phyloP scores from a whole-genome alignment of 2,329 filamentous ascomycete species.

The Ophiosphaerella korrae region DNA sequence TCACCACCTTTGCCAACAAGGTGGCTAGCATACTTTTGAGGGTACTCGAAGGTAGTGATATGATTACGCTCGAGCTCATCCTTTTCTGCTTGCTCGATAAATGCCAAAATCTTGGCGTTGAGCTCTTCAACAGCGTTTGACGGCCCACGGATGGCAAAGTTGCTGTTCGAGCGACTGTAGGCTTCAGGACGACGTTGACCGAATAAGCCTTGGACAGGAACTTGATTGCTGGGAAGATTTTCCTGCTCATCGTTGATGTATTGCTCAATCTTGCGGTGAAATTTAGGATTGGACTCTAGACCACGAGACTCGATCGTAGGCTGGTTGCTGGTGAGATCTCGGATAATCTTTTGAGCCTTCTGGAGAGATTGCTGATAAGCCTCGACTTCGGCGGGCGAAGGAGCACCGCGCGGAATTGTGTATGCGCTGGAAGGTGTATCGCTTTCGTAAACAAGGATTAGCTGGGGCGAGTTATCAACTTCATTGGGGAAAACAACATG shows the following conservation, averaged over 20 bases:
- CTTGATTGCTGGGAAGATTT: conserved; percentile 51
- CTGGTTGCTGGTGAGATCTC: conserved; percentile 59
- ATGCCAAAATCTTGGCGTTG: conserved; percentile 73
- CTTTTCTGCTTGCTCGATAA: conserved; percentile 84
- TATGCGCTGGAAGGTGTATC: conserved; percentile 59
- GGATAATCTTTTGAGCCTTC: conserved; percentile 63
- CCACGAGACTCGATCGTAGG: conserved; percentile 60
- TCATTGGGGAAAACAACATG: conserved; percentile 73
- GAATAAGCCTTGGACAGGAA: conserved; percentile 63
- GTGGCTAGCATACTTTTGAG: conserved; percentile 91
- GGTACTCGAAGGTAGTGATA: conserved; percentile 86
- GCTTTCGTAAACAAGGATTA: conserved; percentile 78
- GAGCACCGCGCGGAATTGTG: conserved; percentile 61
- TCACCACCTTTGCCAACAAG: conserved; percentile 70
- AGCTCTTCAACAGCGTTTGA: conserved; percentile 73
- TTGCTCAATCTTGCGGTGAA: conserved; percentile 67
- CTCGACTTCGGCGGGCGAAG: conserved; percentile 59
- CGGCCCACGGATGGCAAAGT: conserved; percentile 78
- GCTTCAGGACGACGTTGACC: conserved; percentile 53
- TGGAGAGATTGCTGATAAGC: conserved; percentile 63
- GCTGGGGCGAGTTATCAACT: conserved; percentile 61
- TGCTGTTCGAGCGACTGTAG: conserved; percentile 58
- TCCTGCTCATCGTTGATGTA: conserved; percentile 64
- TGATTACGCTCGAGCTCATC: conserved; percentile 94
- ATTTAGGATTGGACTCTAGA: conserved; percentile 62